A percentile compares a stretch with the other conserved stretches of the same genome.
Conservation (phyloP, 768 basidiomycete species). For the Sporobolomyces phaffii region DNA sequence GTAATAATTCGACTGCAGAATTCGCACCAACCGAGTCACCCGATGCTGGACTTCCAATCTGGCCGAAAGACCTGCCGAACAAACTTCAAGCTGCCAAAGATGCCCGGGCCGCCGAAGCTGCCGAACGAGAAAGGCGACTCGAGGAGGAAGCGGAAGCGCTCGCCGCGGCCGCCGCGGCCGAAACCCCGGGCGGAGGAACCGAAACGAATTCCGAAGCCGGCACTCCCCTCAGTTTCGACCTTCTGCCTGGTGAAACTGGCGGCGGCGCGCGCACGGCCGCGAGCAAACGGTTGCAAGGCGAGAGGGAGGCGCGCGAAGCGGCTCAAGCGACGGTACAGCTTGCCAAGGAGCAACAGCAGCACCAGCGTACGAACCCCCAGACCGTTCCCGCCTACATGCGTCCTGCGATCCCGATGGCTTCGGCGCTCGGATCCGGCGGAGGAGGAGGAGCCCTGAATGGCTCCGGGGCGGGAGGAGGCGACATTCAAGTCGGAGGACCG, state of each 20-base stretch:
- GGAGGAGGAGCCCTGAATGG: background rate
- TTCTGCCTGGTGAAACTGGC: background rate
- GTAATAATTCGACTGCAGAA: background rate
- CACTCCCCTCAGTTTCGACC: slow-evolving; percentile 9
- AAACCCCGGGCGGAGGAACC: slow-evolving; percentile 3
- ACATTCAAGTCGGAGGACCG: slow-evolving; percentile 8
- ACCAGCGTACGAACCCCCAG: background rate
- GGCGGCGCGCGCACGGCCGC: slow-evolving; percentile 24
- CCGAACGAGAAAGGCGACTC: slow-evolving; percentile 18
- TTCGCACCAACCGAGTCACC: slow-evolving; percentile 2
- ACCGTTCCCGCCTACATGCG: background rate
- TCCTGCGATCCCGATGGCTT: slow-evolving; percentile 7
- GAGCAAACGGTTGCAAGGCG: slow-evolving; percentile 40
- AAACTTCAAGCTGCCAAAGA: background rate
- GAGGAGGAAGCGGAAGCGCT: slow-evolving; percentile 29
- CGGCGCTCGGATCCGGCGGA: background rate
- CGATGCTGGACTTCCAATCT: slow-evolving; percentile 17
- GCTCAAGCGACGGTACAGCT: slow-evolving; percentile 60
- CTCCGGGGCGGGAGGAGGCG: background rate
- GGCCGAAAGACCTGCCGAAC: slow-evolving; percentile 11
- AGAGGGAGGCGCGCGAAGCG: slow-evolving; percentile 65
- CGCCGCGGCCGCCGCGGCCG: slow-evolving; percentile 13
- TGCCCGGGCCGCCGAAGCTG: background rate
- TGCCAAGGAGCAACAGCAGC: background rate
- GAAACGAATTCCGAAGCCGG: slow-evolving; percentile 8